Evolutionary conservation across 2,329 filamentous ascomycete species (phyloP), one percentile per base, ranked within the genome.

Genomic region (Plectosphaerella cucumerina): DNA sequence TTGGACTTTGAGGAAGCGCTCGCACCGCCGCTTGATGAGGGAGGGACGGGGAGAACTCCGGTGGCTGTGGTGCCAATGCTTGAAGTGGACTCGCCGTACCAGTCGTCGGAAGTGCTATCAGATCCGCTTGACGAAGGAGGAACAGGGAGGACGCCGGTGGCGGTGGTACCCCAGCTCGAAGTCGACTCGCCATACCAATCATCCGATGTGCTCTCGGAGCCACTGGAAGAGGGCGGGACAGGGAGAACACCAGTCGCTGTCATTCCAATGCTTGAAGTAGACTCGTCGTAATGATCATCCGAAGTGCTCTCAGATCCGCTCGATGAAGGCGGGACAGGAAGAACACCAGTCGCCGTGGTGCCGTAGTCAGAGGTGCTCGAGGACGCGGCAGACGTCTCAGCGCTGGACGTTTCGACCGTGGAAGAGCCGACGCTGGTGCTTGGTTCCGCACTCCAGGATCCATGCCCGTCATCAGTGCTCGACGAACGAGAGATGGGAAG

Each of bases 61-160:
- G 26, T 31, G 3, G 4, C 26, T 8, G 26, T 31, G 26, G 26
- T 31, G 6, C 26, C 26, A 31, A 31, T 10, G 26, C 26, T 31
- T 2, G 26, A 31, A 11, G 26, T 5, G 8, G 26, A 31, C 8
- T 31, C 35, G 35, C 9, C 35, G 14, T 15, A 37, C 35, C 6
- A 37, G 14, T 10, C 35, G n/a, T 37, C 35, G n/a, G 35, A 37
- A 14, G 35, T n/a, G 35, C 35, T n/a, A 14, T 37, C 35, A n/a
- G 35, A 37, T 10, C 5, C 17, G 12, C 26, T 31, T 2, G 33
- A 39, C 14, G 34, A 35, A n/a, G 49, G 33, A 17, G 43, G 46
- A 5, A 37, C 31, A 12, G 50, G 52, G 33, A 53, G 50, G 4
- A 50, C 54, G 10, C 48, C 52, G 9, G 50, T 45, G n/a, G 17